These are phyloP conservation scores for Aspergillus sclerotialis DNA, from an alignment of 2,329 filamentous ascomycete genomes.

Conservation along the genomic window DNA sequence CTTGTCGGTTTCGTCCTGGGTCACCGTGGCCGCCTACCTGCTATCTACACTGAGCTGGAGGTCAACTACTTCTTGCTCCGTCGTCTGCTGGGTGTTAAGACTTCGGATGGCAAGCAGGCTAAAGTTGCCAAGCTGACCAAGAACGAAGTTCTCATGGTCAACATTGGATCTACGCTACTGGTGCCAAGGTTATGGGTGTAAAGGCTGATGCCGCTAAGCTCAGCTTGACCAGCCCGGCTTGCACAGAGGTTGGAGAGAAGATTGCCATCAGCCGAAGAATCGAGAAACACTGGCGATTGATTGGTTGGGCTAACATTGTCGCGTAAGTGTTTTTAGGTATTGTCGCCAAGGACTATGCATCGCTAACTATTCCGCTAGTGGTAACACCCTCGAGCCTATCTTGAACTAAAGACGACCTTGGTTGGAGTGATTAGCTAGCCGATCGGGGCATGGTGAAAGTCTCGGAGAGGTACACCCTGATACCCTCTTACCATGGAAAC, in stretches of 20 bases:
- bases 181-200: conserved; percentile 93
- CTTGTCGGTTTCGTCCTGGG: conserved; percentile 96
- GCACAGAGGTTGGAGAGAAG: conserved; percentile 97
- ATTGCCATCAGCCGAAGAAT: conserved; percentile 93
- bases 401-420: conserved; percentile 25
- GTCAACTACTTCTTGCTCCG: conserved; percentile 99
- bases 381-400: conserved; percentile 42
- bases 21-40: conserved; percentile 84
- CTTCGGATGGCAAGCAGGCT: conserved; percentile 95
- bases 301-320: conserved; percentile 81
- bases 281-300: conserved; percentile 97
- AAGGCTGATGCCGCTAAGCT: conserved; percentile 97
- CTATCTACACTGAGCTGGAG: conserved; percentile 97
- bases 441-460: conserved; percentile 7
- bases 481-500: conserved; percentile 11
- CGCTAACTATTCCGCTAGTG: conserved; percentile 22
- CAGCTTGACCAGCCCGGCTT: conserved; percentile 84
- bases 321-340: conserved; percentile 33
- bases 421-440: conserved; percentile 7
- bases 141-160: conserved; percentile 99
- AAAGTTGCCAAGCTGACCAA: conserved; percentile 98
- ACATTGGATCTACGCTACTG: conserved; percentile 98
- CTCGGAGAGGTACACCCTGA: no score
- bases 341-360: conserved; percentile 1
- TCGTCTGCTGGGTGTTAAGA: conserved; percentile 90